Evolutionary conservation across 768 basidiomycete species (phyloP).

Genomic region (Hortiboletus flavorubellus): DNA sequence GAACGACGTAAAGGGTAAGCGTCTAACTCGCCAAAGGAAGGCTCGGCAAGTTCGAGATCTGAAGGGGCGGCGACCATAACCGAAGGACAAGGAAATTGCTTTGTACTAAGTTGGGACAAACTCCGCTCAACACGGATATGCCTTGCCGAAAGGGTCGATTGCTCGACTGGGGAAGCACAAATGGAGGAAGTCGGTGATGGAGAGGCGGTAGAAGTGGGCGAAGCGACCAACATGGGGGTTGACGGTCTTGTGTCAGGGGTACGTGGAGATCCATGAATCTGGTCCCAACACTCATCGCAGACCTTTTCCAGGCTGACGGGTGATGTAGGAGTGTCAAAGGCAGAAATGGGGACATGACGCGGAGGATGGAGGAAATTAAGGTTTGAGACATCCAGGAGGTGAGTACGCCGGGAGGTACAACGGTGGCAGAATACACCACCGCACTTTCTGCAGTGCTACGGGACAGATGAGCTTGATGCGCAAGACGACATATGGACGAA

Average conservation of each 20-base stretch:
- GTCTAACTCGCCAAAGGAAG: conserved; percentile 66
- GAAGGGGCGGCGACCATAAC: conserved; percentile 15
- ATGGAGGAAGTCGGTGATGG: conserved; percentile 34
- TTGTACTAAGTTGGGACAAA: conserved; percentile 28
- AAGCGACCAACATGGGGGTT: conserved; percentile 38
- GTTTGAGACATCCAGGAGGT: conserved; percentile 69
- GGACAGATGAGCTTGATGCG: conserved; percentile 20
- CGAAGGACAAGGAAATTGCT: conserved; percentile 26
- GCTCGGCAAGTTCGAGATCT: conserved; percentile 35
- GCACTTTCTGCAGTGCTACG: conserved; percentile 80
- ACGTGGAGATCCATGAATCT: conserved; percentile 56
- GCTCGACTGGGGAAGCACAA: conserved; percentile 33
- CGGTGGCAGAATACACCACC: conserved; percentile 71
- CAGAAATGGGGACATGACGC: conserved; percentile 55
- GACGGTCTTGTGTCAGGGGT: conserved; percentile 39
- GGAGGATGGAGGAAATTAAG: conserved; percentile 73
- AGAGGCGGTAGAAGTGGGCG: conserved; percentile 28
- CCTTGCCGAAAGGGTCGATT: conserved; percentile 18
- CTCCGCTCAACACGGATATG: conserved; percentile 24
- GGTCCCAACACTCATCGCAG: conserved; percentile 75
- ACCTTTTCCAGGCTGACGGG: conserved; percentile 60
- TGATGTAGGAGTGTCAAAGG: conserved; percentile 56
- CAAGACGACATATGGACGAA: background rate
- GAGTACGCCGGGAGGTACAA: conserved; percentile 57
- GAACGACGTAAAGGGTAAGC: conserved; percentile 70